Percentiles rank a stretch among this genome's conserved stretches.
phyloP scores from a whole-genome alignment of 1,284 basidiomycete genomes.

The Apiotrichum brassicae region DNA sequence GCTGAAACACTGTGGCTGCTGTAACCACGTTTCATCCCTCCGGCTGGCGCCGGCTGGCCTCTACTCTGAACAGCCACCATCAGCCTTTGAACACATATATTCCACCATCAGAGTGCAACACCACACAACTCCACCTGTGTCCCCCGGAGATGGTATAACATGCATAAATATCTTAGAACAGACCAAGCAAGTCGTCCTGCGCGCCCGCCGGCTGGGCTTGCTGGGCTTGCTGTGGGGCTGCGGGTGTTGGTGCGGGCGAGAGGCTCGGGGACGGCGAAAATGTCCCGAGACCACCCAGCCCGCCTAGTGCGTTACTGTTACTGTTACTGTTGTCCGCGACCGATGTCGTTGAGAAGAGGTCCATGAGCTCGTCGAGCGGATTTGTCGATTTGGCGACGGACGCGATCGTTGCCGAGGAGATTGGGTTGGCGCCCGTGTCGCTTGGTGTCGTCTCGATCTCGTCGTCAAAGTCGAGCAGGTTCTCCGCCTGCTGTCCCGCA shows the following conservation, averaged over 20 bases:
- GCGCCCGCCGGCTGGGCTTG: constrained; percentile 11
- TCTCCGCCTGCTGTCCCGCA: constrained; percentile 84
- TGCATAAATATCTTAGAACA: constrained; percentile 35
- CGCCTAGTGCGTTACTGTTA: not conserved
- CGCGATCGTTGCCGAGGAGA: constrained; percentile 31
- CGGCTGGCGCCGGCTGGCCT: no score
- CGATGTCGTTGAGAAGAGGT: constrained; percentile 63
- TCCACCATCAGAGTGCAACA: no score
- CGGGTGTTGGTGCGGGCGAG: not conserved
- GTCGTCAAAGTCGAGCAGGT: constrained; percentile 82
- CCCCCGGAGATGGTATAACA: no score
- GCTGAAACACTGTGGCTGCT: no score
- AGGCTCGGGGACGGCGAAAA: not conserved
- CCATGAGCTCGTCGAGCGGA: constrained; percentile 83
- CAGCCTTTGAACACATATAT: no score
- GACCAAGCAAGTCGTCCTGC: constrained; percentile 44
- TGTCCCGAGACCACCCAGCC: not conserved
- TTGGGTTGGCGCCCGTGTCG: constrained; percentile 35
- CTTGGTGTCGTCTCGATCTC: constrained; percentile 49
- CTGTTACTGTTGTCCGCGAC: constrained; percentile 38
- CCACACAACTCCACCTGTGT: no score
- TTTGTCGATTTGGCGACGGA: constrained; percentile 52
- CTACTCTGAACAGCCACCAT: no score
- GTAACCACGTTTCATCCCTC: no score
- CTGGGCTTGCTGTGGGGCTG: not conserved